Evolutionary conservation across 257 asterid species (phyloP), one percentile per base, ranked within the genome.

Genomic region (Solanum microdontum): DNA sequence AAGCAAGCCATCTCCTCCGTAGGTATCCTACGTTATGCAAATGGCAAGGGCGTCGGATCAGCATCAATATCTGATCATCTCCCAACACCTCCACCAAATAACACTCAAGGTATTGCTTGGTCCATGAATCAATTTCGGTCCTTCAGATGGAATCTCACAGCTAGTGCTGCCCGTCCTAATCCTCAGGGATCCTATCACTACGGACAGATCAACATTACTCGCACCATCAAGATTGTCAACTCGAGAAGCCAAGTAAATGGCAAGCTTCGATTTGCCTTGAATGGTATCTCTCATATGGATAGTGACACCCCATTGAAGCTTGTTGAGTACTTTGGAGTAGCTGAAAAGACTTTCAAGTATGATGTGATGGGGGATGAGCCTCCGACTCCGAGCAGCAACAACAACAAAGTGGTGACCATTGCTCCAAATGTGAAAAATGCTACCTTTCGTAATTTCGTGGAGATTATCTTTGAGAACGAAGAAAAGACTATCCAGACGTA

Each of bases 401-500:
- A 33, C 11, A 76, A 12, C 60, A 83, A 36, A 8, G 72, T 37
- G 11, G 66, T 45, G 19, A 24, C 62, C 13, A 43, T 89, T 4
- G 90, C 90, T 12, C 90, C 94, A 8, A 90, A 84, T 51, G 94
- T 93, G 9, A 74, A 91, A 28, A 91, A 93, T 32, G 92, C 92
- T 6, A 90, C 94, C 12, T 91, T 76, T 86, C 89, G 92, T 84
- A 91, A 90, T 72, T 93, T 91, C 33, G 92, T 93, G 34, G 95
- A 93, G 87, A 91, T 93, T 89, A 90, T 93, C 74, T 90, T 93
- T 55, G 95, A 91, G 86, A 93, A 93, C 88, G 88, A n/a, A 7
- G 95, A 93, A 84, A 90, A 90, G 87, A 91, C 93, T 74, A 93
- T 93, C 86, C 95, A 93, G 75, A 87, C 93, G 3, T 93, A 90